Evolutionary conservation across 176 grass and related monocot species (phyloP).

Genomic region (Microstegium vimineum): DNA sequence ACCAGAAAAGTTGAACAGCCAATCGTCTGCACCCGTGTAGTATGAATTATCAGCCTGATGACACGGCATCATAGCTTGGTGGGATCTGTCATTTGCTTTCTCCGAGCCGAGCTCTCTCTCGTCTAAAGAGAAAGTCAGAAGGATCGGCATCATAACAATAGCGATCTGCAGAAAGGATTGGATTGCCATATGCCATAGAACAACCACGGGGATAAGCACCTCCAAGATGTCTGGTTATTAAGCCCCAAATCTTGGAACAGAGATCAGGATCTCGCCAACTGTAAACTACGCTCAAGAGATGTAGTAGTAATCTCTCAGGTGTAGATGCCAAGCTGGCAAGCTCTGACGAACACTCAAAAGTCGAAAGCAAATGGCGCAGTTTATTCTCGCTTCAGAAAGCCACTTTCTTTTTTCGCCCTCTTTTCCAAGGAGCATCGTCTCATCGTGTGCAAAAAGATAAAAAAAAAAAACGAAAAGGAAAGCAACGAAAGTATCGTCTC

Average conservation of each 20-base stretch:
- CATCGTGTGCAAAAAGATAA: neutral
- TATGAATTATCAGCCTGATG: constrained; percentile 8
- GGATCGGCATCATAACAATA: constrained; percentile 23
- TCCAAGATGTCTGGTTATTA: neutral
- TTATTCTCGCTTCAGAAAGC: constrained; percentile 26
- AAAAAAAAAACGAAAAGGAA: neutral
- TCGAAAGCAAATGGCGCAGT: neutral
- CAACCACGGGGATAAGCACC: neutral
- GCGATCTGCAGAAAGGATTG: constrained; percentile 13
- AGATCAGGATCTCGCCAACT: neutral
- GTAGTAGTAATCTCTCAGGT: neutral
- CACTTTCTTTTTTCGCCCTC: constrained; percentile 21
- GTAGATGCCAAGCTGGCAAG: neutral
- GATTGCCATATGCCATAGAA: neutral
- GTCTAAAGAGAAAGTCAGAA: constrained; percentile 34
- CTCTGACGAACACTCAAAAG: neutral
- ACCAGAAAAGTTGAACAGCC: constrained; percentile 6
- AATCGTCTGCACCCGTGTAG: neutral
- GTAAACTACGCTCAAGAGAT: constrained; percentile 16
- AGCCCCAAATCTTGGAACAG: constrained; percentile 11
- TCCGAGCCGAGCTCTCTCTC: neutral
- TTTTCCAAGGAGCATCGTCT: constrained; percentile 20
- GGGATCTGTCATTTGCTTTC: constrained; percentile 3
- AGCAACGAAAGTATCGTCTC: neutral
- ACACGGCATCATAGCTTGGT: constrained; percentile 5